Evolutionary conservation across 345 rosid species (phyloP).

Genomic region (Citrus maxima): DNA sequence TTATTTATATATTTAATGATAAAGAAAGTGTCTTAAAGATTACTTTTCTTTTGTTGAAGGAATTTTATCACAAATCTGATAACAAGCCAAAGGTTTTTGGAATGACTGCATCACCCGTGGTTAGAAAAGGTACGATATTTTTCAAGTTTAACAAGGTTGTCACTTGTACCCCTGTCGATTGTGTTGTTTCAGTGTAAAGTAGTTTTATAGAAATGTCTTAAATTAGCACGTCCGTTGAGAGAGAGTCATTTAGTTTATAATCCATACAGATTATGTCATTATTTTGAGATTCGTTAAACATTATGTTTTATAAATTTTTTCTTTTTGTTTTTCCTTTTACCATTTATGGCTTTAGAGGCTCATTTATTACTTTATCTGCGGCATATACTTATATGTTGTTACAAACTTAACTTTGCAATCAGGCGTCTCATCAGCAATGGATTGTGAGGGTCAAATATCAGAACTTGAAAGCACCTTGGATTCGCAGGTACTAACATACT

Average conservation of each 20-base stretch:
- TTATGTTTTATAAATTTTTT: neutral
- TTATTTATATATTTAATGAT: neutral
- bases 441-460: conserved; percentile 61
- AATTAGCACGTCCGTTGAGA: neutral
- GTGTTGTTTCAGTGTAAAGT: neutral
- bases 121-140: conserved; percentile 56
- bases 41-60: conserved; percentile 42
- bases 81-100: conserved; percentile 84
- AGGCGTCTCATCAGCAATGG: conserved; percentile 45
- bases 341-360: neutral
- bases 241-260: neutral
- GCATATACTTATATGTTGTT: neutral
- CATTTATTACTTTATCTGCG: neutral
- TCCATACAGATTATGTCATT: neutral
- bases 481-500: conserved; percentile 44
- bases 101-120: conserved; percentile 64
- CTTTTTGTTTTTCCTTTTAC: neutral
- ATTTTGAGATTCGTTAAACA: neutral
- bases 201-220: neutral
- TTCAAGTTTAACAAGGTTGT: neutral
- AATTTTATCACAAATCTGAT: conserved; percentile 56
- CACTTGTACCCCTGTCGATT: neutral
- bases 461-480: conserved; percentile 78
- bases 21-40: neutral
- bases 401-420: conserved; percentile 13